Evolutionary conservation across 1,139 yeast species (phyloP), one percentile per base, ranked within the genome.

Genomic region (Arxiozyma slooffiae): DNA sequence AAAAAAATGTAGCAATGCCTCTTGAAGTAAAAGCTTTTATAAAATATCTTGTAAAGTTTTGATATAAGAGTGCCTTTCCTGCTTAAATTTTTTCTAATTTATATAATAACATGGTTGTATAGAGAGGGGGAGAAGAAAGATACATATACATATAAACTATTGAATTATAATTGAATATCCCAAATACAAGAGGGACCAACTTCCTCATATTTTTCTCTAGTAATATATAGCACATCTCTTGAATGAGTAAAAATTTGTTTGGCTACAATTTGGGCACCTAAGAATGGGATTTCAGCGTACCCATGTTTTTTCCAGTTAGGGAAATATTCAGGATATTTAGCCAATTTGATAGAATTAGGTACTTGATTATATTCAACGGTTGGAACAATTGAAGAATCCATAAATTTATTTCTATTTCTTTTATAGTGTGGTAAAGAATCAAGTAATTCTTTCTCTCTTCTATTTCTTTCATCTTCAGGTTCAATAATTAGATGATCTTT

Each of bases 251-350:
- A 90, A 21, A 87, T 79, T 68, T 88, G 96, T 67, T 87, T 88
- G 22, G 95, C 81, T 46, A 88, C 85, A 50, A 90, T 85, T 67
- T 88, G 87, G 1, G 88, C 96, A 2, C 97, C 97, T 54, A 90
- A 71, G 63, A 90, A 87, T 17, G 77, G 68, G 54, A 82, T 80
- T 57, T 87, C 92, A 55, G 85, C 82, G 79, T 85, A 84, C 2
- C 87, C 88, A 44, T 80, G 78, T 59, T 82, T 82, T 68, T 90
- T 30, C 97, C 97, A 92, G 60, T 88, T 96, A 0, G 95, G 88
- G 69, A 92, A 92, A 67, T 92, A 90, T 48, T 90, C 97, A 0
- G 97, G 95, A 64, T 80, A 77, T 60, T 83, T 84, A 36, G 83
- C 81, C 49, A 81, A 66, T 58, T 78, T 81, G 50, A 90, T 78